phyloP scores from a whole-genome alignment of 805 yeast species.

The Blastobotrys parvus region DNA sequence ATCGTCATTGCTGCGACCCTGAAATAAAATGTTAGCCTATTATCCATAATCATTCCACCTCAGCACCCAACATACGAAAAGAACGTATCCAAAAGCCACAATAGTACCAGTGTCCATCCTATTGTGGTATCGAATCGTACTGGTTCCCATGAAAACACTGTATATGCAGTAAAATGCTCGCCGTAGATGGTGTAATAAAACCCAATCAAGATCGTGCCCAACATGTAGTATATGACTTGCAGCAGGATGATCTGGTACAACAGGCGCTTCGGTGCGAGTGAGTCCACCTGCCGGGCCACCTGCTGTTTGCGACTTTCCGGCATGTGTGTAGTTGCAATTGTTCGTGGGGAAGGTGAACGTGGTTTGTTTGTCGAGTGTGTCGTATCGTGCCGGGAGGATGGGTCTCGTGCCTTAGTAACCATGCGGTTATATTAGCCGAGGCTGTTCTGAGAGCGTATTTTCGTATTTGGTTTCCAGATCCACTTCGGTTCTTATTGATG shows the following conservation, averaged over 20 bases:
- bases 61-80: constrained; percentile 24
- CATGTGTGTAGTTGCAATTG: too few relatives aligned
- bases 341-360: too few relatives aligned
- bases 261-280: constrained; percentile 50
- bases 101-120: constrained; percentile 62
- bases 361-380: too few relatives aligned
- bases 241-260: constrained; percentile 66
- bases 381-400: too few relatives aligned
- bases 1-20: constrained; percentile 79
- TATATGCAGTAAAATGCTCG: constrained; percentile 51
- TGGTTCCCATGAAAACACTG: constrained; percentile 77
- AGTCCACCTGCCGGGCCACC: constrained; percentile 29
- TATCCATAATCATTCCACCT: background rate
- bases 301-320: background rate
- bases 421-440: too few relatives aligned
- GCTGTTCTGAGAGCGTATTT: too few relatives aligned
- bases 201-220: constrained; percentile 60
- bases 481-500: too few relatives aligned
- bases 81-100: constrained; percentile 81
- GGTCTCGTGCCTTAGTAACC: too few relatives aligned
- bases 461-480: too few relatives aligned
- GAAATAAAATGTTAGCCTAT: too few relatives aligned
- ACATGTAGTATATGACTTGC: constrained; percentile 69
- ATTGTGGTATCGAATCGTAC: constrained; percentile 67
- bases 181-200: constrained; percentile 65